Base-by-base conservation (phyloP, 2,329 filamentous ascomycete species). In the Aspergillus tubingensis region DNA sequence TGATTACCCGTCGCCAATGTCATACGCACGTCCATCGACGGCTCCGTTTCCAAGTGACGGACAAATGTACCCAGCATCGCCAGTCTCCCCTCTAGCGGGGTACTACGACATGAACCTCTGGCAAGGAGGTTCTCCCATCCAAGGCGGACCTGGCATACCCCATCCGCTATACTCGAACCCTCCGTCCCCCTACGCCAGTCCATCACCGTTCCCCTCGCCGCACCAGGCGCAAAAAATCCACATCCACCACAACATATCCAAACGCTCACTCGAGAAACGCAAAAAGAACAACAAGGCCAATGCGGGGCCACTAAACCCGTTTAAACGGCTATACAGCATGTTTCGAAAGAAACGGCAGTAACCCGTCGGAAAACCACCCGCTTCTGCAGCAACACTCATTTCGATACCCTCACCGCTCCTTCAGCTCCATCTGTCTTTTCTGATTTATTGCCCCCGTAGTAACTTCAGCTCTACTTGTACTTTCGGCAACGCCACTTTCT, bases 91-190 rank as follows among this genome's bases (percentile, higher is more conserved):
- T 8, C 8, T 41, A 32, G 53, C 53, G 15, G 53, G 39, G 17
- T 55, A 43, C 55, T 57, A 57, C 21, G 55, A 57, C 32, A 49
- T 57, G 5, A 30, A 36, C 8, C 25, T 44, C 5, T 55, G 53
- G 53, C 43, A 55, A 10, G 39, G 39, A 36, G 39, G n/a, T 17
- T 19, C 41, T 6, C 15, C 15, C 25, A 13, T 32, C 27, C 38
- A 55, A 27, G 38, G 21, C 8, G 15, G 41, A 19, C 53, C 44
- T 5, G 53, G 53, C 21, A 15, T 32, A 7, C 53, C 53, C 21
- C 53, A 47, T 36, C 53, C 53, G 11, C 53, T 55, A n/a, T 32
- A 47, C 8, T 55, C 53, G n/a, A 47, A 55, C 43, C 53, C 53
- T 8, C 23, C 53, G 6, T 55, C 53, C 5, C 27, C 53, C 25